These are phyloP conservation scores for Xylaria sp. DNA, from an alignment of 495 filamentous ascomycete species.

Conservation along the genomic window DNA sequence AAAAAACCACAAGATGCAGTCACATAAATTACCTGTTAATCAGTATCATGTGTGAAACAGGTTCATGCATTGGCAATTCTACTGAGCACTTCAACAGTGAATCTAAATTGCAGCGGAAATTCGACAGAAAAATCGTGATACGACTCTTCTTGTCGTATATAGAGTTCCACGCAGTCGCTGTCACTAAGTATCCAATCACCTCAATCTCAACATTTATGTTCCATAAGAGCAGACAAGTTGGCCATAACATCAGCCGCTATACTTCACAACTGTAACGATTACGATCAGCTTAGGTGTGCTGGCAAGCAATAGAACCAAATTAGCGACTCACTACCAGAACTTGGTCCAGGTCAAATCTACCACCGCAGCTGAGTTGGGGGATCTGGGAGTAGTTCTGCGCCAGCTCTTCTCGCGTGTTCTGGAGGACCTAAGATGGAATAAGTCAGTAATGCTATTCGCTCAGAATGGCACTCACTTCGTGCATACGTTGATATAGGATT, in stretches of 20 bases:
- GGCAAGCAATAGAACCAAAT: too few relatives aligned
- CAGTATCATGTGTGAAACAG: too few relatives aligned
- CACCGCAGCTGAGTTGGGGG: too few relatives aligned
- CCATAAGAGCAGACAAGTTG: neutral
- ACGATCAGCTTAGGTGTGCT: too few relatives aligned
- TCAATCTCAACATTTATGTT: neutral
- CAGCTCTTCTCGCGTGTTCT: too few relatives aligned
- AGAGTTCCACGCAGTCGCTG: neutral
- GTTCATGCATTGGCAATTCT: too few relatives aligned
- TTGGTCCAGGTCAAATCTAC: too few relatives aligned
- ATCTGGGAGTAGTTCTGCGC: too few relatives aligned
- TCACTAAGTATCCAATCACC: neutral
- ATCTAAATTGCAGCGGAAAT: neutral
- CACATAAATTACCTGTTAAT: too few relatives aligned
- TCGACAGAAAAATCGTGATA: neutral
- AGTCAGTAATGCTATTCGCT: neutral
- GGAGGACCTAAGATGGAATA: neutral
- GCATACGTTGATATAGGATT: constrained; percentile 60
- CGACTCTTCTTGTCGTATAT: neutral
- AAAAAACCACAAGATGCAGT: too few relatives aligned
- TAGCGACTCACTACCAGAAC: too few relatives aligned
- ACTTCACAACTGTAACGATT: neutral
- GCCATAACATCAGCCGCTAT: neutral
- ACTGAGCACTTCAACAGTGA: neutral
- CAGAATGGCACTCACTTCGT: neutral